Percentiles rank a stretch among this genome's conserved stretches.
Conservation (phyloP, 495 filamentous ascomycete species). For the Penicillium daleae region DNA sequence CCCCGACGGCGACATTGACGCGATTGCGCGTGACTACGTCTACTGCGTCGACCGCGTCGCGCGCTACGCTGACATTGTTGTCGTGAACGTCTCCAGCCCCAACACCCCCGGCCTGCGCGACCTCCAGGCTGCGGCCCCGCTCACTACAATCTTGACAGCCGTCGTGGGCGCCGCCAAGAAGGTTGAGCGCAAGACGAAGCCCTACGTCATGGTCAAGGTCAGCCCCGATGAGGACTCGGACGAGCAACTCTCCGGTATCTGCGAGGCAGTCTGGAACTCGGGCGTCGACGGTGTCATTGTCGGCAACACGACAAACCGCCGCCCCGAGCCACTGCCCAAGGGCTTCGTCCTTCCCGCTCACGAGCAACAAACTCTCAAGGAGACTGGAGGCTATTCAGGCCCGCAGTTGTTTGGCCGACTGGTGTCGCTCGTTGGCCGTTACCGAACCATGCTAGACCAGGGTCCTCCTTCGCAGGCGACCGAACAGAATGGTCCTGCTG, state of each 20-base stretch:
- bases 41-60: constrained; percentile 81
- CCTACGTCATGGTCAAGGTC: constrained; percentile 94
- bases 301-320: constrained; percentile 91
- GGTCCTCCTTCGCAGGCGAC: constrained; percentile 27
- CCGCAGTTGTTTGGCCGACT: constrained; percentile 84
- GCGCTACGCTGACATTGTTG: constrained; percentile 87
- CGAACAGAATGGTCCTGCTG: constrained; percentile 16
- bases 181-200: constrained; percentile 70
- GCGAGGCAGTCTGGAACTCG: constrained; percentile 78
- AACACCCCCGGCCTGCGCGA: constrained; percentile 90
- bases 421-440: constrained; percentile 72
- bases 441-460: constrained; percentile 73
- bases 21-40: constrained; percentile 83
- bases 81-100: constrained; percentile 95
- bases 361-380: constrained; percentile 68
- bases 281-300: constrained; percentile 95
- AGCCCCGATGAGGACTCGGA: constrained; percentile 90
- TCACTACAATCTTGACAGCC: constrained; percentile 76
- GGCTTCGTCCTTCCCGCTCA: constrained; percentile 63
- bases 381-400: constrained; percentile 89
- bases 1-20: constrained; percentile 78
- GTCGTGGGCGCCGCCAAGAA: constrained; percentile 77
- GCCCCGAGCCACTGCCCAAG: constrained; percentile 67
- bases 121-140: constrained; percentile 77
- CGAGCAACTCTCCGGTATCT: constrained; percentile 82